Base-by-base conservation (phyloP, 208 protist genomes). In the Wallacemonas collosoma region DNA sequence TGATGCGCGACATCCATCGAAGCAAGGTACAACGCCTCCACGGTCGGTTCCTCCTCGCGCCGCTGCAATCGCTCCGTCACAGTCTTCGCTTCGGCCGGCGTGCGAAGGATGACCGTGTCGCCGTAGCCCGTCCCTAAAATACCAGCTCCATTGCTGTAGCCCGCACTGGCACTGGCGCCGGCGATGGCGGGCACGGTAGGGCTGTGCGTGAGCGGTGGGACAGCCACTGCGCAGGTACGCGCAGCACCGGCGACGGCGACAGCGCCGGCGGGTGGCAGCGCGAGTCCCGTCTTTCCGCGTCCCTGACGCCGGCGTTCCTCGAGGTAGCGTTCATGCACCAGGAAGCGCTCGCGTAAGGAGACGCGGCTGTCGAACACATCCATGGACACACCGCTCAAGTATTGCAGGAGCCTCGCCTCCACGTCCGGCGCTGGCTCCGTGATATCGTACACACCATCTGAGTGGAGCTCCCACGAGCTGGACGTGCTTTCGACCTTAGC, bases 291-390 rank as follows among this genome's bases (percentile, higher is more conserved):
- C 36, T 65, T 14, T 1, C 61, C 38, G 0, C 71, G 39, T 5
- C 38, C 38, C 38, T 70, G 39, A 3, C 55, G 51, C 3, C 65
- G 71, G 51, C 81, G 78, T 53, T 75, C 77, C 17, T 72, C 64
- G 38, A 79, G 63, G 40, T 79, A 86, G 11, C 54, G 63, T 39
- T 73, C 67, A 55, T 91, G 73, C 1, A 89, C 76, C 17, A 80
- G 64, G 71, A 89, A 91, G 26, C 88, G 82, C 53, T 91, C 82
- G 0, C 91, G 88, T 47, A 95, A 75, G 3, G 87, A 90, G 17
- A 88, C 68, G 9, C 53, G 51, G 11, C 55, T 35, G 41, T 82
- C 68, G 72, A 93, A 95, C 50, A 91, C 85, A 12, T 93, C 88
- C 11, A 77, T 47, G 8, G 81, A 79, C 11, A 93, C 68, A 26